Evolutionary conservation across 2,329 filamentous ascomycete genomes (phyloP).

Genomic region (Fusarium sp.): DNA sequence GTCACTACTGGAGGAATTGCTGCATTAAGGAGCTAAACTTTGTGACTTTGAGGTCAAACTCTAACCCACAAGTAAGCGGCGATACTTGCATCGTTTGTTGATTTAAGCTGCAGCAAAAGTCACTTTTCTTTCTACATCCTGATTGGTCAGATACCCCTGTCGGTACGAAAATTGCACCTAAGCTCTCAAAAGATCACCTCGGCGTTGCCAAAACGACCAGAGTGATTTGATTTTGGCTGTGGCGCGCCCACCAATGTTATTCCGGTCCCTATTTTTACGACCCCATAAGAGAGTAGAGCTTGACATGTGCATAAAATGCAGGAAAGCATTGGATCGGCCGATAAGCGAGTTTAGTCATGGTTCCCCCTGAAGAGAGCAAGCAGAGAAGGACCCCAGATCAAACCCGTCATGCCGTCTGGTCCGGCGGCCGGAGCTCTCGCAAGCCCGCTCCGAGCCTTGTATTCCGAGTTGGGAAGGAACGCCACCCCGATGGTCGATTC

Average conservation of each 20-base stretch:
- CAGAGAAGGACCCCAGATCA: neutral
- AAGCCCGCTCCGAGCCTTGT: neutral
- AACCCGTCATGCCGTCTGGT: neutral
- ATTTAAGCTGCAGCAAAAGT: neutral
- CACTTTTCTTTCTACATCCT: neutral
- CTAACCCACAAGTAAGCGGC: neutral
- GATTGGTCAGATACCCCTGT: neutral
- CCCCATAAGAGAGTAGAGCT: neutral
- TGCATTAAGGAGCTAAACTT: accelerated
- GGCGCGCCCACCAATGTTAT: neutral
- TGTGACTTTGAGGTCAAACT: neutral
- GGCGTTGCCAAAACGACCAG: neutral
- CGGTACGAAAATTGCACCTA: neutral
- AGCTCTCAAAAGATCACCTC: neutral
- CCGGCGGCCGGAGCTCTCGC: constrained; percentile 7
- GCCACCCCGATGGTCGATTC: constrained; percentile 9
- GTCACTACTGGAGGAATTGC: neutral
- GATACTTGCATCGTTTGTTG: neutral
- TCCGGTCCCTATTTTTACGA: neutral
- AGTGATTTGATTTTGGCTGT: neutral
- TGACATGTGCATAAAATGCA: constrained; percentile 8
- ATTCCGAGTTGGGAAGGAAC: constrained; percentile 22
- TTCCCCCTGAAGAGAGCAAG: neutral
- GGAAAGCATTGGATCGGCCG: constrained; percentile 4
- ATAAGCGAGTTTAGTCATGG: constrained; percentile 10